A percentile compares a stretch with the other conserved stretches of the same genome.
phyloP scores from a whole-genome alignment of 176 grass and related monocot species.

The Oryza glaberrima region DNA sequence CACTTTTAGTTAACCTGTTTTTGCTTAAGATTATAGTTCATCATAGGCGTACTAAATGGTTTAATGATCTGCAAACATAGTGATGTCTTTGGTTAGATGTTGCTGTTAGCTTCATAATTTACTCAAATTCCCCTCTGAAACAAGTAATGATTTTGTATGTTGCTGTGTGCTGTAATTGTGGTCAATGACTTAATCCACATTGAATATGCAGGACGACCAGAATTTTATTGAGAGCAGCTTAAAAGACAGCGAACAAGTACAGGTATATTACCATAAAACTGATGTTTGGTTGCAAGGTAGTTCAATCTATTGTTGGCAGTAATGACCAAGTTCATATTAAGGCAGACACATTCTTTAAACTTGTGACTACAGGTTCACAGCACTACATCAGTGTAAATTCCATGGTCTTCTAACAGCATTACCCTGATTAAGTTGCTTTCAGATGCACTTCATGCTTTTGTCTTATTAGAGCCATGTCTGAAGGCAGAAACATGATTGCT shows the following conservation, averaged over 20 bases:
- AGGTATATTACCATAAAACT: slow-evolving; percentile 47
- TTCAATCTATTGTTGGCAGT: not conserved
- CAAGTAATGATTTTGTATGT: not conserved
- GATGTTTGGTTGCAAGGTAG: not conserved
- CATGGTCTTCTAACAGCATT: not conserved
- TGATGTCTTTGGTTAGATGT: not conserved
- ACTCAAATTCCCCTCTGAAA: not conserved
- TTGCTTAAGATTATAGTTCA: not conserved
- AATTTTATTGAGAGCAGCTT: slow-evolving; percentile 74
- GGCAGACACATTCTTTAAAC: not conserved
- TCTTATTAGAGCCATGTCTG: not conserved
- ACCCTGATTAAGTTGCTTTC: not conserved
- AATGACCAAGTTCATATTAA: slow-evolving; percentile 1
- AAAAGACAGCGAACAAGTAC: slow-evolving; percentile 88
- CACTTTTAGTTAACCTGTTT: slow-evolving; percentile 3
- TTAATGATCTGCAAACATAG: not conserved
- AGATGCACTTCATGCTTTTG: not conserved
- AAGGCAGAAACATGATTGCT: not conserved
- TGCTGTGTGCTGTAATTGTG: not conserved
- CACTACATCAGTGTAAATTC: not conserved
- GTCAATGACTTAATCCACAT: slow-evolving; percentile 5
- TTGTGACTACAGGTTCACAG: not conserved
- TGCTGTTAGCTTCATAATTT: not conserved
- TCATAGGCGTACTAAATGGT: not conserved
- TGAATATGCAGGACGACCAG: slow-evolving; percentile 65